phyloP scores from a whole-genome alignment of 805 yeast species.

The Saturnispora hagleri region DNA sequence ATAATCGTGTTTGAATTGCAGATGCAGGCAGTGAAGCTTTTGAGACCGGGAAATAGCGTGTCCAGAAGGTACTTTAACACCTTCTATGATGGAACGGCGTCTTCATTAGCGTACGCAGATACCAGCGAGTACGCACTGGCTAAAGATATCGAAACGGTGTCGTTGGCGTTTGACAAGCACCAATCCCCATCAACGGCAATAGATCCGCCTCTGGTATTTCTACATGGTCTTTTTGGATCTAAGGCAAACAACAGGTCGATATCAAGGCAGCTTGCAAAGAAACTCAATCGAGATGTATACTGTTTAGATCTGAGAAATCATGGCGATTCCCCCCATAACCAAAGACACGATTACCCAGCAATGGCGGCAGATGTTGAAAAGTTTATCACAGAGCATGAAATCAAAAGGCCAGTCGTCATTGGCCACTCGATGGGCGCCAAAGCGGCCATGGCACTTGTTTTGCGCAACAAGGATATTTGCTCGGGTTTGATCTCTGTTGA shows the following conservation, averaged over 20 bases:
- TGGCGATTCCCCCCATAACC: constrained; percentile 80
- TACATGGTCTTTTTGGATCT: constrained; percentile 89
- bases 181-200: constrained; percentile 17
- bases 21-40: neutral
- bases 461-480: constrained; percentile 56
- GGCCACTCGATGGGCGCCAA: constrained; percentile 95
- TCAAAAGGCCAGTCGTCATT: constrained; percentile 47
- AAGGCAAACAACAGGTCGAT: constrained; percentile 73
- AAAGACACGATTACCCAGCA: constrained; percentile 66
- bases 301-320: constrained; percentile 81
- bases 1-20: neutral
- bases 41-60: neutral
- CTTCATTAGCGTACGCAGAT: constrained; percentile 17
- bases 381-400: constrained; percentile 44
- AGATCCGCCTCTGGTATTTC: constrained; percentile 53
- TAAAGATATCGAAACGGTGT: constrained; percentile 40
- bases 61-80: neutral
- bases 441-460: constrained; percentile 77
- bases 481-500: constrained; percentile 70
- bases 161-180: constrained; percentile 42
- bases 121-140: constrained; percentile 18
- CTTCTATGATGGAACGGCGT: constrained; percentile 23
- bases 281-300: constrained; percentile 48
- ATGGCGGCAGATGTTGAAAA: constrained; percentile 79
- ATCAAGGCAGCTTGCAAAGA: constrained; percentile 46